phyloP scores from a whole-genome alignment of 192 early-diverging fungal species.

The Spizellomyces punctatus region DNA sequence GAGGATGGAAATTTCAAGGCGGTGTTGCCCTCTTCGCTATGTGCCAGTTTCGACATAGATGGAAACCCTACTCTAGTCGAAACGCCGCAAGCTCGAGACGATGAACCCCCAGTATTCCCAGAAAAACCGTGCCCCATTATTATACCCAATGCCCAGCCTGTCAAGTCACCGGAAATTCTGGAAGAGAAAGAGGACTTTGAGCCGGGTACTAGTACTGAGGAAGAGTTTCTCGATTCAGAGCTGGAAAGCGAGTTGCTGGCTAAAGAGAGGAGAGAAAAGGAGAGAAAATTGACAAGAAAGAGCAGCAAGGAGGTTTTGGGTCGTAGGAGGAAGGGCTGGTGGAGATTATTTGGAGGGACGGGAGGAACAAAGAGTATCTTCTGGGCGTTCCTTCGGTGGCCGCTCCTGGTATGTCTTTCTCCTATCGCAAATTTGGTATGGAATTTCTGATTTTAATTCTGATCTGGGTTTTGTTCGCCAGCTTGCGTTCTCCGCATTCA shows the following conservation, averaged over 20 bases:
- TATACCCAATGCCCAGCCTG: background rate
- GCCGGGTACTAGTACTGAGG: slow-evolving; percentile 26
- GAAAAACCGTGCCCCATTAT: background rate
- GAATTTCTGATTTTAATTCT: background rate
- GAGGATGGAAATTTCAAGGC: slow-evolving; percentile 25
- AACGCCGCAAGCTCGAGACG: background rate
- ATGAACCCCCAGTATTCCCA: background rate
- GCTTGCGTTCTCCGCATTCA: slow-evolving; percentile 56
- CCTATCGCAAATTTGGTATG: background rate
- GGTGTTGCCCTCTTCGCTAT: slow-evolving; percentile 10
- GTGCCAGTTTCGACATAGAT: slow-evolving; percentile 6
- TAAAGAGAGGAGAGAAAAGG: slow-evolving; percentile 14
- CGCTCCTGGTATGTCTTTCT: slow-evolving; percentile 27
- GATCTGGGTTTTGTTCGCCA: background rate
- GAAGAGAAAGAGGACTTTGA: slow-evolving; percentile 12
- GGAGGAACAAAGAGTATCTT: slow-evolving; percentile 12
- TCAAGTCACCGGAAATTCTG: background rate
- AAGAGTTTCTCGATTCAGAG: slow-evolving; percentile 28
- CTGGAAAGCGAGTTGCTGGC: slow-evolving; percentile 27
- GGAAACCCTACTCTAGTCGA: slow-evolving; percentile 20
- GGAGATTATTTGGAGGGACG: background rate
- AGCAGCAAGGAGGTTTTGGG: background rate
- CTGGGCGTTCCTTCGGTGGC: slow-evolving; percentile 31
- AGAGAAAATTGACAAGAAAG: background rate
- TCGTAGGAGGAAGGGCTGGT: background rate